A percentile compares a stretch with the other conserved stretches of the same genome.
phyloP scores from a whole-genome alignment of 2,329 filamentous ascomycete genomes.

The Dactylella cylindrospora region DNA sequence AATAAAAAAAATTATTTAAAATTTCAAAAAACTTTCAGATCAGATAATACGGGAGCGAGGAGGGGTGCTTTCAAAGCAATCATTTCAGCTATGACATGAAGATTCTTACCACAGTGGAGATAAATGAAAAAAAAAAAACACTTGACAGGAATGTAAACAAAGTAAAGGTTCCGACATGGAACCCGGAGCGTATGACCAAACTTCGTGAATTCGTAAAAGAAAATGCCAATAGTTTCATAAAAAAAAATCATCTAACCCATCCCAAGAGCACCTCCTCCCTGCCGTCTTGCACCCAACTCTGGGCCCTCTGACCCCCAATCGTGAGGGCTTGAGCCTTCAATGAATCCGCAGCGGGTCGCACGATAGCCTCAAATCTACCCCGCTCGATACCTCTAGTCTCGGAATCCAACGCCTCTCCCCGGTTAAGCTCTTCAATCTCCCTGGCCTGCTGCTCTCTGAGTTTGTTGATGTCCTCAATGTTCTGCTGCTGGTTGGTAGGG shows the following conservation, averaged over 20 bases:
- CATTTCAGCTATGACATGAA: not conserved
- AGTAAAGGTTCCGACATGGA: too few relatives aligned
- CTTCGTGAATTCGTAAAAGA: not conserved
- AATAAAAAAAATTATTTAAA: constrained; percentile 6
- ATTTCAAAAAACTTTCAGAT: constrained; percentile 1
- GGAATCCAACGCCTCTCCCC: constrained; percentile 27
- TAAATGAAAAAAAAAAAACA: too few relatives aligned
- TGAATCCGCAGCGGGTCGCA: constrained; percentile 20
- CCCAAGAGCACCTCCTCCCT: constrained; percentile 25
- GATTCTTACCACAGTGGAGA: not conserved
- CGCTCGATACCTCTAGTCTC: constrained; percentile 34
- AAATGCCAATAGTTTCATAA: not conserved
- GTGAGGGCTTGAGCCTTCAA: constrained; percentile 24
- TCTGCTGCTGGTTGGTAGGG: constrained; percentile 38
- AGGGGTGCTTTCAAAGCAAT: too few relatives aligned
- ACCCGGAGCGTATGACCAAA: too few relatives aligned
- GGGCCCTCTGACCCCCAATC: constrained; percentile 24
- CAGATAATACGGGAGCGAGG: too few relatives aligned
- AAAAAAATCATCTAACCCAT: constrained; percentile 11
- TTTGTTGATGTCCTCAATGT: constrained; percentile 43
- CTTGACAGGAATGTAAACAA: too few relatives aligned
- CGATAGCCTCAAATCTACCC: constrained; percentile 33
- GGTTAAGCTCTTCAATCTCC: constrained; percentile 27
- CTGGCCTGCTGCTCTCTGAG: constrained; percentile 29
- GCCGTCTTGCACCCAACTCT: constrained; percentile 23